These are phyloP conservation scores for Populus tremula DNA, from an alignment of 345 rosid genomes.

Conservation along the genomic window DNA sequence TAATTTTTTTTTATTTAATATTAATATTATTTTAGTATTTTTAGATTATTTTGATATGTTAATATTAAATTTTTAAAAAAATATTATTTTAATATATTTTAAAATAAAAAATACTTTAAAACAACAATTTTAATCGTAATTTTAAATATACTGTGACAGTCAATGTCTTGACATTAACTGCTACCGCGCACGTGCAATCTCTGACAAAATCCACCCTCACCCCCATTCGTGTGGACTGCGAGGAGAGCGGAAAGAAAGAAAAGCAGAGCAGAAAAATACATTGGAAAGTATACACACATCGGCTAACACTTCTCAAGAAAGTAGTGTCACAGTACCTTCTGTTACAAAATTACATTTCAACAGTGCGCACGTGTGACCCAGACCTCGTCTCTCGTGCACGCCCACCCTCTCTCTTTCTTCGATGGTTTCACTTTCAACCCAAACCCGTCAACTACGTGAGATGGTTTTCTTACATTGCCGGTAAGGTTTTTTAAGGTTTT, in stretches of 20 bases:
- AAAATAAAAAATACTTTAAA: no score
- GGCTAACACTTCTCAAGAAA: neutral
- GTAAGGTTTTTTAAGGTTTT: no score
- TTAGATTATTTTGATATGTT: no score
- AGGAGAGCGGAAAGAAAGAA: neutral
- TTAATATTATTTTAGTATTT: no score
- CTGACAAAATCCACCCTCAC: constrained; percentile 24
- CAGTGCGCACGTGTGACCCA: constrained; percentile 31
- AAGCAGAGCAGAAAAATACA: neutral
- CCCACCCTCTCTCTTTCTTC: neutral
- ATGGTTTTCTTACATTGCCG: no score
- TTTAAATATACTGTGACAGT: neutral
- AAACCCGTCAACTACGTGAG: no score
- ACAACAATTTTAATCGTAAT: no score
- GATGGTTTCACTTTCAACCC: no score
- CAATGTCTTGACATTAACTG: constrained; percentile 11
- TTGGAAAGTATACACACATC: constrained; percentile 36
- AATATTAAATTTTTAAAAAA: no score
- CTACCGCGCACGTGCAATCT: constrained; percentile 37
- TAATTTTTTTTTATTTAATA: no score
- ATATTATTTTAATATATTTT: no score
- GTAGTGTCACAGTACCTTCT: neutral
- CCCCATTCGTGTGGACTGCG: constrained; percentile 42
- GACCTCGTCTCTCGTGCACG: constrained; percentile 37
- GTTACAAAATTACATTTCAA: constrained; percentile 9